A percentile compares a stretch with the other conserved stretches of the same genome.
phyloP scores from a whole-genome alignment of 441 rosid genomes.

The Erysimum cheiri region DNA sequence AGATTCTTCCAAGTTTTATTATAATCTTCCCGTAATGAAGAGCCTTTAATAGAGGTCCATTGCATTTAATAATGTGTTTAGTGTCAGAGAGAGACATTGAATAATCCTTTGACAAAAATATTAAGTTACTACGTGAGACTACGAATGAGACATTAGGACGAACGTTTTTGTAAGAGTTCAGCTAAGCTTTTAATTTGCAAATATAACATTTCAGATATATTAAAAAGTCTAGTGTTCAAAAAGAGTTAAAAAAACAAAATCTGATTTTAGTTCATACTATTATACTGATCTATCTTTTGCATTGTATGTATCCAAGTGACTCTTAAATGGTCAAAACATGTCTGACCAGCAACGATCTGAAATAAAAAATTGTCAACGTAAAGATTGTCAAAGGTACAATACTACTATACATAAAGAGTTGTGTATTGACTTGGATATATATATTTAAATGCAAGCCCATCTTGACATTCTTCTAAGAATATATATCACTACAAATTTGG shows the following conservation, averaged over 20 bases:
- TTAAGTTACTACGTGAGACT: no score
- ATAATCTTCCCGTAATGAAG: no score
- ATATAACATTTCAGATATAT: neutral
- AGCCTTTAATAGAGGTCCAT: no score
- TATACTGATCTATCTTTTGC: neutral
- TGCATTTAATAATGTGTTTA: no score
- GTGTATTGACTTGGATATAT: neutral
- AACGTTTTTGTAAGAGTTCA: no score
- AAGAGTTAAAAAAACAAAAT: neutral
- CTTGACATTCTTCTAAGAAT: neutral
- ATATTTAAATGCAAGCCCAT: neutral
- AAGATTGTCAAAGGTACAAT: neutral
- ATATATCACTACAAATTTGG: neutral
- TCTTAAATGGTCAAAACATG: constrained; percentile 19
- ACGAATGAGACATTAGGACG: no score
- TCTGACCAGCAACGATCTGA: neutral
- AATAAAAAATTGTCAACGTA: neutral
- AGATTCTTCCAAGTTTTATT: neutral
- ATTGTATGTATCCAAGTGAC: neutral
- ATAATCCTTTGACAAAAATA: no score
- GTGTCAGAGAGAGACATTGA: no score
- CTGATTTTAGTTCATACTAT: no score
- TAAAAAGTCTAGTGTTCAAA: neutral
- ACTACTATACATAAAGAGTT: neutral
- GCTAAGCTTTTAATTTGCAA: no score